A percentile compares a stretch with the other conserved stretches of the same genome.
Evolutionary conservation across 306 rosid species (phyloP).

Genomic region (Quercus variabilis): DNA sequence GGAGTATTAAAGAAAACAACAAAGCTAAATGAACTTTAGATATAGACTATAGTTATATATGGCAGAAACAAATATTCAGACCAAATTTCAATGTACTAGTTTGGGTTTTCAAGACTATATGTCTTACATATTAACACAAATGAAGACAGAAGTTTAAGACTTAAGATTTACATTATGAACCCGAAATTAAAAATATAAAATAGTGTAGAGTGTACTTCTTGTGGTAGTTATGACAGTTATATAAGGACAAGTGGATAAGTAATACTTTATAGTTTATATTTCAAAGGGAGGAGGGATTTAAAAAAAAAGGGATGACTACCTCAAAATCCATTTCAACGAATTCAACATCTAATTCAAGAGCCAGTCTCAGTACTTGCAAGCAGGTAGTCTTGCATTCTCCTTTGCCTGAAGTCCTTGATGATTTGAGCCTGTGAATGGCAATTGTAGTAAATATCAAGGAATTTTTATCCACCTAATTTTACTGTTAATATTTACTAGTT

Average conservation of each 20-base stretch:
- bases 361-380: slow-evolving; percentile 21
- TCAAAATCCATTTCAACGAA: slow-evolving; percentile 26
- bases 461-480: background rate
- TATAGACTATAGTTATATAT: background rate
- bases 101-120: no score
- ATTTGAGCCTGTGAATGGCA: slow-evolving; percentile 12
- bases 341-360: slow-evolving; percentile 25
- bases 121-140: no score
- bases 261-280: background rate
- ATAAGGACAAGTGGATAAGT: background rate
- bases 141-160: no score
- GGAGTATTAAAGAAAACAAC: background rate
- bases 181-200: no score
- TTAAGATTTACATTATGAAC: no score
- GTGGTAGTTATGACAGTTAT: background rate
- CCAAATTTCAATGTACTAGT: no score
- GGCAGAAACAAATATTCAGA: no score
- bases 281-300: no score
- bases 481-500: background rate
- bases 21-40: background rate
- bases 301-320: slow-evolving; percentile 2
- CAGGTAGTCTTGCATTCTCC: background rate
- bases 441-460: background rate
- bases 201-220: background rate
- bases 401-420: slow-evolving; percentile 8